Evolutionary conservation across 352 stramenopile genomes (phyloP).

Genomic region (Pythium coloratum): DNA sequence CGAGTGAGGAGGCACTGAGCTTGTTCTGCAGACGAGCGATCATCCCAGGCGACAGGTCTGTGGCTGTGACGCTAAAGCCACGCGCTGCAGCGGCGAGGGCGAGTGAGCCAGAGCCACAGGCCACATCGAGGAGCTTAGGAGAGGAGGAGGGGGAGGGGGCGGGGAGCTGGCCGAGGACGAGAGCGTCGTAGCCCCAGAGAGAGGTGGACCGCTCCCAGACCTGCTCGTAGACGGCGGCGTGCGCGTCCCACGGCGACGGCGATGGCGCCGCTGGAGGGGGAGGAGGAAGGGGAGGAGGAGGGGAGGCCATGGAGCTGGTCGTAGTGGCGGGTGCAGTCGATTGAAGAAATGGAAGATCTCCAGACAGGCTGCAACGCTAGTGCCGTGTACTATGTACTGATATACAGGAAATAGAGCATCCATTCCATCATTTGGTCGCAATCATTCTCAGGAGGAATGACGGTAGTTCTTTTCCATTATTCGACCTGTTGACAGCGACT

Average conservation of each 20-base stretch:
- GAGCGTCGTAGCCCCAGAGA: constrained; percentile 19
- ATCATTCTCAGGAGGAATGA: not conserved
- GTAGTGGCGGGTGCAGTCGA: no score
- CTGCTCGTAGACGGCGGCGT: constrained; percentile 22
- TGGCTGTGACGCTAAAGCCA: constrained; percentile 18
- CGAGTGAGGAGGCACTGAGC: not conserved
- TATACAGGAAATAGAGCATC: no score
- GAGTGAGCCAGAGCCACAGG: constrained; percentile 17
- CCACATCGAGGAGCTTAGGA: constrained; percentile 16
- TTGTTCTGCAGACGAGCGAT: constrained; percentile 16
- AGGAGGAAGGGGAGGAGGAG: not conserved
- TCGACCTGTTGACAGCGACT: not conserved
- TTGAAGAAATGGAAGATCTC: no score
- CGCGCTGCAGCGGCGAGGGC: constrained; percentile 6
- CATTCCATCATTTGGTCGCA: no score
- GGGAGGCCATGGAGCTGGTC: no score
- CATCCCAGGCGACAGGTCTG: constrained; percentile 20
- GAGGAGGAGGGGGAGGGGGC: not conserved
- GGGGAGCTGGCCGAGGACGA: constrained; percentile 9
- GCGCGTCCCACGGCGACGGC: constrained; percentile 13
- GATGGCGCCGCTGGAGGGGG: not conserved
- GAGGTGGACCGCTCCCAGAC: constrained; percentile 20
- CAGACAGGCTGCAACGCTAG: no score
- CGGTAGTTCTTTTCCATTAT: not conserved
- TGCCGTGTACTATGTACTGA: no score